These are phyloP conservation scores for Suhomyces emberorum DNA, from an alignment of 805 yeast species.

Conservation along the genomic window DNA sequence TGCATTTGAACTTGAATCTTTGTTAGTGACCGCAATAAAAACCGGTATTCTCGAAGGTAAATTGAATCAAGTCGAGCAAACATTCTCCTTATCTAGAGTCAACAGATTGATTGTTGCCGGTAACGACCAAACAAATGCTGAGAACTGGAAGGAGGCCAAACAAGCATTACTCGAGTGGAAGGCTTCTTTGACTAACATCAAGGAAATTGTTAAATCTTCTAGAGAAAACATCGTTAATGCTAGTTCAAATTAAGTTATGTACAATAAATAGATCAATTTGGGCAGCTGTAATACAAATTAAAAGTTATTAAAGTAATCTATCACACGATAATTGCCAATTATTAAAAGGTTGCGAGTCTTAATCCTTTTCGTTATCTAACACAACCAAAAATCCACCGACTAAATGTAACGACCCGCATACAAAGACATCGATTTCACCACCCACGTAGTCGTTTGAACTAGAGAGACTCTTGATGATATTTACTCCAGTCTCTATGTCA, in stretches of 20 bases:
- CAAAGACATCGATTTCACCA: constrained; percentile 64
- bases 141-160: constrained; percentile 37
- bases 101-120: constrained; percentile 41
- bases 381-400: constrained; percentile 94
- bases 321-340: no score
- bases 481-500: constrained; percentile 73
- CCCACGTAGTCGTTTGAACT: constrained; percentile 23
- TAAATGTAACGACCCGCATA: constrained; percentile 88
- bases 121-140: constrained; percentile 25
- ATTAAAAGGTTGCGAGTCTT: no score
- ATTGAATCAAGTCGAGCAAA: constrained; percentile 41
- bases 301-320: no score
- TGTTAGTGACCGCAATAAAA: constrained; percentile 41
- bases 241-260: constrained; percentile 11
- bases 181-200: constrained; percentile 37
- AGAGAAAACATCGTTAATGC: constrained; percentile 41
- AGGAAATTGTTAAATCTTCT: constrained; percentile 39
- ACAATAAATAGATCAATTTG: constrained; percentile 5
- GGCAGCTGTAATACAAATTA: not conserved
- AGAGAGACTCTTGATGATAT: constrained; percentile 47
- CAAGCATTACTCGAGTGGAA: constrained; percentile 37
- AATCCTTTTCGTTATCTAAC: constrained; percentile 49
- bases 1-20: constrained; percentile 34
- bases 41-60: constrained; percentile 45
- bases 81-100: constrained; percentile 39